Evolutionary conservation across 106 monocot species (phyloP).

Genomic region (Phalaenopsis equestris): DNA sequence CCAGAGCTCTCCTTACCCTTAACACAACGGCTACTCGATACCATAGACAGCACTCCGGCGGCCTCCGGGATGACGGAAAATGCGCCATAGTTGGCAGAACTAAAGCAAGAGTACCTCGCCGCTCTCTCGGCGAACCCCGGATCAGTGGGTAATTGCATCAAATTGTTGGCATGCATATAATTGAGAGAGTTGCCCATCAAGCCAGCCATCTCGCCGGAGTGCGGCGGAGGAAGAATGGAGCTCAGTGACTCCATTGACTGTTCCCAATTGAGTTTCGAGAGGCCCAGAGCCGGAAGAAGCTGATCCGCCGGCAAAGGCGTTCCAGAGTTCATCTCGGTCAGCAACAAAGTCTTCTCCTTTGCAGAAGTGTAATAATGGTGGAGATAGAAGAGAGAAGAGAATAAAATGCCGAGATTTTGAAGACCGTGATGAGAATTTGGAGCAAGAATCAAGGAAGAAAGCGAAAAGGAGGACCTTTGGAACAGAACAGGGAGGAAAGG

Average conservation of each 20-base stretch:
- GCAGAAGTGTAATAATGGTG: background rate
- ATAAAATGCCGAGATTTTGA: background rate
- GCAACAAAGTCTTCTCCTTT: background rate
- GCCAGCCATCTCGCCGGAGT: slow-evolving; percentile 28
- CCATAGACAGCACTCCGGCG: slow-evolving; percentile 41
- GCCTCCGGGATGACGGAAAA: slow-evolving; percentile 13
- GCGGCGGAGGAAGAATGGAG: slow-evolving; percentile 30
- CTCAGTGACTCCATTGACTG: slow-evolving; percentile 28
- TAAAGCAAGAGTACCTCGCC: slow-evolving; percentile 56
- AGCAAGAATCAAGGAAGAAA: background rate
- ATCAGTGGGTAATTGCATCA: slow-evolving; percentile 26
- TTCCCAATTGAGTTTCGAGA: slow-evolving; percentile 56
- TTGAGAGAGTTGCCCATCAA: slow-evolving; percentile 17
- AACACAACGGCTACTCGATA: slow-evolving; percentile 46
- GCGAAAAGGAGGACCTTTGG: background rate
- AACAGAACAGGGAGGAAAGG: background rate
- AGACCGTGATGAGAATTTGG: background rate
- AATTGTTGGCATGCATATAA: slow-evolving; percentile 18
- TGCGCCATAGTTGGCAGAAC: slow-evolving; percentile 11
- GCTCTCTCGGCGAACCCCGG: slow-evolving; percentile 50
- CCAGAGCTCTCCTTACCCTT: slow-evolving; percentile 11
- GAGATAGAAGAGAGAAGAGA: background rate
- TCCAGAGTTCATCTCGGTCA: slow-evolving; percentile 34
- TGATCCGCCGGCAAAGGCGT: slow-evolving; percentile 16
- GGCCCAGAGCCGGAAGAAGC: slow-evolving; percentile 19